Evolutionary conservation across 2,329 filamentous ascomycete species (phyloP).

Genomic region (Calonectria pseudoreteaudii): DNA sequence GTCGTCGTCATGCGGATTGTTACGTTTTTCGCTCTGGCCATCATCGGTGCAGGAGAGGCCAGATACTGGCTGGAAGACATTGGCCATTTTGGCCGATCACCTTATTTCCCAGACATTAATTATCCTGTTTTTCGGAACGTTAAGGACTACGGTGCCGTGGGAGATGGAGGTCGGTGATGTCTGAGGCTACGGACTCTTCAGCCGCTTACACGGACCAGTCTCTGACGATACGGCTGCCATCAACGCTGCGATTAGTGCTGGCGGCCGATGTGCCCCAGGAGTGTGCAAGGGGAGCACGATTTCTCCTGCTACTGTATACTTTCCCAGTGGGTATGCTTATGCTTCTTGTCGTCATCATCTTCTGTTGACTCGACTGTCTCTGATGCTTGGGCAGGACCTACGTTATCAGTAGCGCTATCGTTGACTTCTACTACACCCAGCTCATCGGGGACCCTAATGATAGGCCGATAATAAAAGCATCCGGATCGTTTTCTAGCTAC

Average conservation of each 20-base stretch:
- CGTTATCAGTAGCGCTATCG: slow-evolving; percentile 75
- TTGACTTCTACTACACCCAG: slow-evolving; percentile 84
- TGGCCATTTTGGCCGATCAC: slow-evolving; percentile 41
- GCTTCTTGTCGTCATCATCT: neutral
- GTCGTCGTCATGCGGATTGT: slow-evolving; percentile 32
- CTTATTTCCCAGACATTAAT: slow-evolving; percentile 43
- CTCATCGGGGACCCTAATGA: slow-evolving; percentile 77
- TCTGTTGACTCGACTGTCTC: slow-evolving; percentile 15
- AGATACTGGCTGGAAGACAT: slow-evolving; percentile 47
- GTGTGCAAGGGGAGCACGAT: slow-evolving; percentile 47
- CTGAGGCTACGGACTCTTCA: neutral
- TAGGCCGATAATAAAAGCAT: slow-evolving; percentile 67
- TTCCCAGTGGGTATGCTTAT: slow-evolving; percentile 49
- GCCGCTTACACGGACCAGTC: slow-evolving; percentile 27
- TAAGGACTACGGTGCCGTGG: slow-evolving; percentile 45
- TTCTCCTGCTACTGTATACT: slow-evolving; percentile 53
- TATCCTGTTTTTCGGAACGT: slow-evolving; percentile 48
- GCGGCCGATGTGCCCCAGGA: slow-evolving; percentile 37
- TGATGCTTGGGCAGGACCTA: slow-evolving; percentile 65
- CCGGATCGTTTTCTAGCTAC: slow-evolving; percentile 56
- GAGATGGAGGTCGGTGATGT: slow-evolving; percentile 41
- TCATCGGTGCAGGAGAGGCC: slow-evolving; percentile 21
- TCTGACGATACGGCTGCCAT: slow-evolving; percentile 44
- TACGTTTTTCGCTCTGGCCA: slow-evolving; percentile 18
- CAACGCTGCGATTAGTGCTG: slow-evolving; percentile 43